phyloP scores from a whole-genome alignment of 2,329 filamentous ascomycete genomes.

The Calonectria honghensis region DNA sequence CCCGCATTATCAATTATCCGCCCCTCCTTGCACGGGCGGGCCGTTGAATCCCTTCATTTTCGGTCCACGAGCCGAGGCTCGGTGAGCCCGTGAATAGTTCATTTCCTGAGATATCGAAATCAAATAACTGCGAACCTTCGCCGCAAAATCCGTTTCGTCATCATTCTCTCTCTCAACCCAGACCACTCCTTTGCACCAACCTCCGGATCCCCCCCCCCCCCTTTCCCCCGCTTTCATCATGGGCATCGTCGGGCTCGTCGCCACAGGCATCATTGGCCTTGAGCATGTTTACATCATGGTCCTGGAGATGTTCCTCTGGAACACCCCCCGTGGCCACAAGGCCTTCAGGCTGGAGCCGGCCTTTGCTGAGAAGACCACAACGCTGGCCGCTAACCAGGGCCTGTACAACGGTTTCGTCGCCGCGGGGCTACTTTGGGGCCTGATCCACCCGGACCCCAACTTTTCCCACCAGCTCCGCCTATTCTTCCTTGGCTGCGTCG shows the following conservation, averaged over 20 bases:
- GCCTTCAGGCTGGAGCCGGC: slow-evolving; percentile 66
- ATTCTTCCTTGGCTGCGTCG: slow-evolving; percentile 69
- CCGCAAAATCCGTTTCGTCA: not conserved
- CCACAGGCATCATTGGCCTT: slow-evolving; percentile 62
- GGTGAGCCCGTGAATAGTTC: slow-evolving; percentile 21
- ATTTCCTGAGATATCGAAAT: not conserved
- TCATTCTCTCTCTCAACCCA: slow-evolving; percentile 9
- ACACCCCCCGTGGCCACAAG: slow-evolving; percentile 65
- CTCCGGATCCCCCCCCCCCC: not conserved
- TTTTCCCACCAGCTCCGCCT: slow-evolving; percentile 66
- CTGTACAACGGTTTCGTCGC: slow-evolving; percentile 73
- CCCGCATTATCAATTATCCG: slow-evolving; percentile 47
- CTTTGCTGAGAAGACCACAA: slow-evolving; percentile 66
- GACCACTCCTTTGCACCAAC: not conserved
- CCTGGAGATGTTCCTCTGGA: slow-evolving; percentile 72
- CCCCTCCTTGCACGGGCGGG: not conserved
- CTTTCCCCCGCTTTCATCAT: slow-evolving; percentile 50
- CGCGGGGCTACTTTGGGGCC: slow-evolving; percentile 67
- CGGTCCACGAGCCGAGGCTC: slow-evolving; percentile 11
- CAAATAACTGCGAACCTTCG: not conserved
- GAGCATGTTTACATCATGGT: slow-evolving; percentile 70
- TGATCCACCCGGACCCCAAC: slow-evolving; percentile 65
- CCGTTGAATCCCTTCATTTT: slow-evolving; percentile 18
- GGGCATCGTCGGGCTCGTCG: slow-evolving; percentile 58
- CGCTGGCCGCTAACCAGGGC: slow-evolving; percentile 70